A percentile compares a stretch with the other conserved stretches of the same genome.
These are phyloP conservation scores for Cryptococcus depauperatus DNA, from an alignment of 1,284 basidiomycete genomes.

Conservation along the genomic window DNA sequence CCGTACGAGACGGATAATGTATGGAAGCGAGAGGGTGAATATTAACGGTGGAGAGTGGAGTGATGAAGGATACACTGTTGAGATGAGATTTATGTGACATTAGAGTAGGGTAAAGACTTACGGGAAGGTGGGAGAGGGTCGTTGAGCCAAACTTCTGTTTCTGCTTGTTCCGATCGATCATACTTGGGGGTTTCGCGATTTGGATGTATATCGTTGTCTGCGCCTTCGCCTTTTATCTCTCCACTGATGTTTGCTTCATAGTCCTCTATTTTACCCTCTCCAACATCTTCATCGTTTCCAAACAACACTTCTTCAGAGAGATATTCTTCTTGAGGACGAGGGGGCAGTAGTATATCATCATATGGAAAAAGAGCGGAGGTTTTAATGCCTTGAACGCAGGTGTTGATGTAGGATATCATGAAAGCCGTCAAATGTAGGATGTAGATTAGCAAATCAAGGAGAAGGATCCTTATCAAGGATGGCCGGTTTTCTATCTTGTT, in stretches of 20 bases:
- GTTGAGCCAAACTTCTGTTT: too few relatives aligned
- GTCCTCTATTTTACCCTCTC: neutral
- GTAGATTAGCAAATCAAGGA: neutral
- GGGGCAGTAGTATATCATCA: neutral
- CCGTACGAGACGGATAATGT: neutral
- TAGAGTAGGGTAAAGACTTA: neutral
- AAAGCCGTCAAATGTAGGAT: neutral
- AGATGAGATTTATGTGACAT: neutral
- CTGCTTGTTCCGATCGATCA: too few relatives aligned
- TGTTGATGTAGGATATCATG: neutral
- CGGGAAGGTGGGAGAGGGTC: neutral
- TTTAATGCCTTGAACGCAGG: neutral
- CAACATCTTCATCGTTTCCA: neutral
- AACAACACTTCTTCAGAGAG: neutral
- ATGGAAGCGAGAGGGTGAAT: neutral
- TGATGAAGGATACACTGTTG: neutral
- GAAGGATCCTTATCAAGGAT: neutral
- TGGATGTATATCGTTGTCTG: neutral
- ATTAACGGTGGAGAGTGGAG: neutral
- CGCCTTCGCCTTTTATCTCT: neutral
- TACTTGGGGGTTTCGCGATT: neutral
- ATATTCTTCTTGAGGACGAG: neutral
- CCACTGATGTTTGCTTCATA: neutral
- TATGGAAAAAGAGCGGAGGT: neutral
- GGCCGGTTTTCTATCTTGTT: neutral